phyloP scores from a whole-genome alignment of 2,329 filamentous ascomycete species.

The Hypoxylon sp. region DNA sequence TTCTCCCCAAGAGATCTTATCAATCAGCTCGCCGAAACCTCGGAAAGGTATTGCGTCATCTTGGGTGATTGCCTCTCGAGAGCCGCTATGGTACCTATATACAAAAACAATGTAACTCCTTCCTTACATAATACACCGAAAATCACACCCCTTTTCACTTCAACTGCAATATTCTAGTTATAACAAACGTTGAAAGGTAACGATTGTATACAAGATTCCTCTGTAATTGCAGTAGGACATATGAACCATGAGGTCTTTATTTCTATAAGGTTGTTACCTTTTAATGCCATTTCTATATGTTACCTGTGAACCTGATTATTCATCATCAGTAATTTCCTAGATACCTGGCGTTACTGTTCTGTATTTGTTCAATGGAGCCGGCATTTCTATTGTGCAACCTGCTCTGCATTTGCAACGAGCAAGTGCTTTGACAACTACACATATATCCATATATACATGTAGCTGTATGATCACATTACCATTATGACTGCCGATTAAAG shows the following conservation, averaged over 20 bases:
- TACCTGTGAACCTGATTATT: not conserved
- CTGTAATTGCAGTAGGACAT: too few species aligned
- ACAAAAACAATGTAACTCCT: not conserved
- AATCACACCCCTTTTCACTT: too few species aligned
- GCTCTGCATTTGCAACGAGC: too few species aligned
- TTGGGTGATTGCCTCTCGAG: conserved; percentile 15
- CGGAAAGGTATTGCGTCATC: conserved; percentile 44
- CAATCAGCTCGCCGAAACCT: conserved; percentile 41
- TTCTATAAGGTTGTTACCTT: too few species aligned
- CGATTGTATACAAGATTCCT: too few species aligned
- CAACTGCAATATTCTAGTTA: too few species aligned
- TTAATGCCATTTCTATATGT: not conserved
- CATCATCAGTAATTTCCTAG: not conserved
- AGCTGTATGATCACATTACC: not conserved
- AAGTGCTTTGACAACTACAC: not conserved
- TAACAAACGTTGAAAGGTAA: too few species aligned
- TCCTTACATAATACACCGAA: not conserved
- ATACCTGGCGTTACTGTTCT: not conserved
- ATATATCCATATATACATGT: too few species aligned
- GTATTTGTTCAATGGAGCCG: too few species aligned
- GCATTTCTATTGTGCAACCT: not conserved
- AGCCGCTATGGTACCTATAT: not conserved
- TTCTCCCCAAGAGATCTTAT: conserved; percentile 39
- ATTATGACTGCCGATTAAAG: not conserved
- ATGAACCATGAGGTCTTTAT: too few species aligned